A percentile compares a stretch with the other conserved stretches of the same genome.
phyloP scores from a whole-genome alignment of 495 filamentous ascomycete genomes.

The Niebla homalea region DNA sequence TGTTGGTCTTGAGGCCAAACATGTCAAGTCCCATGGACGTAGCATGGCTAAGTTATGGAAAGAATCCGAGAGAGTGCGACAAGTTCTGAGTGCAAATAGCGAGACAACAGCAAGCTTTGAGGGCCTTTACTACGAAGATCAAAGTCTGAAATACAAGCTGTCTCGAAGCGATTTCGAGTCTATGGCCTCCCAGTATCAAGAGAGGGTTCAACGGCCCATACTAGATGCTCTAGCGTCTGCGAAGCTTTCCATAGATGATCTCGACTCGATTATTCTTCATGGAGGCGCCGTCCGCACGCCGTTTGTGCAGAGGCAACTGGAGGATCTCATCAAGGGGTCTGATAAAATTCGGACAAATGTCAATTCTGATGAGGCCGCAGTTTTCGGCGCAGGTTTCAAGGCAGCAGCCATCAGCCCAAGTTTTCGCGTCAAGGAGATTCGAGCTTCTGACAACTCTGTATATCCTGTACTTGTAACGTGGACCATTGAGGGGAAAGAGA shows the following conservation, averaged over 20 bases:
- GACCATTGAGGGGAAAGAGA: slow-evolving; percentile 44
- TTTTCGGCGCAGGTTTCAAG: slow-evolving; percentile 93
- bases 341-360: slow-evolving; percentile 85
- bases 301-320: slow-evolving; percentile 83
- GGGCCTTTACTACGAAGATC: slow-evolving; percentile 66
- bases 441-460: slow-evolving; percentile 54
- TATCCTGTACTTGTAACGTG: slow-evolving; percentile 66
- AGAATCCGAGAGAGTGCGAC: slow-evolving; percentile 75
- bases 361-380: slow-evolving; percentile 93
- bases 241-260: slow-evolving; percentile 55
- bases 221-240: slow-evolving; percentile 62
- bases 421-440: slow-evolving; percentile 96
- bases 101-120: slow-evolving; percentile 74
- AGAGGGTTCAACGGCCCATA: slow-evolving; percentile 55
- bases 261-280: slow-evolving; percentile 86
- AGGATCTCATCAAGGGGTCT: slow-evolving; percentile 53
- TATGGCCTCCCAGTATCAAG: slow-evolving; percentile 53
- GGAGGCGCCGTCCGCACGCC: slow-evolving; percentile 85
- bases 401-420: slow-evolving; percentile 80
- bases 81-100: slow-evolving; percentile 85
- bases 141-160: slow-evolving; percentile 88
- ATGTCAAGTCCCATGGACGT: slow-evolving; percentile 65
- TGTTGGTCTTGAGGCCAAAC: slow-evolving; percentile 39
- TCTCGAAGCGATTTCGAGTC: slow-evolving; percentile 72
- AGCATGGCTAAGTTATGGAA: slow-evolving; percentile 80